A percentile compares a stretch with the other conserved stretches of the same genome.
phyloP scores from a whole-genome alignment of 2,329 filamentous ascomycete genomes.

The Incumbomyces delicatus region DNA sequence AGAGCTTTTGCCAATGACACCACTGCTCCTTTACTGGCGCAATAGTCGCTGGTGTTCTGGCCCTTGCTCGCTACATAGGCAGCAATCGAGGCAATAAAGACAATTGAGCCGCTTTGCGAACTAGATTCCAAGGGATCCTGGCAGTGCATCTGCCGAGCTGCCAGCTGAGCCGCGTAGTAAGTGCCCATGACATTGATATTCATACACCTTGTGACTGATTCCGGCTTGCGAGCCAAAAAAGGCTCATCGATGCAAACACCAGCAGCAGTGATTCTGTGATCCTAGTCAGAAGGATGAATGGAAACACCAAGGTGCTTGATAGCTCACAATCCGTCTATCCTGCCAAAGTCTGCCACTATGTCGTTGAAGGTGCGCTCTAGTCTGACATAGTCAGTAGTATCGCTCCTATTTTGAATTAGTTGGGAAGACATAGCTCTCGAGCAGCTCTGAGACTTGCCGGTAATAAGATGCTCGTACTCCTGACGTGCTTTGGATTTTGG shows the following conservation, averaged over 20 bases:
- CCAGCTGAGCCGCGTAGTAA: constrained; percentile 39
- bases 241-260: constrained; percentile 36
- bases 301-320: no score
- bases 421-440: neutral
- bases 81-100: constrained; percentile 15
- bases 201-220: constrained; percentile 33
- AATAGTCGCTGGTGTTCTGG: constrained; percentile 13
- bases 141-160: constrained; percentile 41
- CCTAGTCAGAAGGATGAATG: no score
- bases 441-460: constrained; percentile 8
- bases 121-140: constrained; percentile 35
- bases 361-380: no score
- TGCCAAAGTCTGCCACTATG: no score
- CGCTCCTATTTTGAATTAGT: neutral
- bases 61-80: constrained; percentile 11
- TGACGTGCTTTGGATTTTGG: constrained; percentile 22
- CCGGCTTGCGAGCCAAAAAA: constrained; percentile 36
- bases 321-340: no score
- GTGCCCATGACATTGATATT: constrained; percentile 36
- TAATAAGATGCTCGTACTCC: constrained; percentile 26
- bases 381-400: no score
- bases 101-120: constrained; percentile 10
- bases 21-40: constrained; percentile 31
- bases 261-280: no score
- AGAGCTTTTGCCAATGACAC: constrained; percentile 25